Base-by-base conservation (phyloP, 116 monocot genomes). In the Dioscorea cayenensis region DNA sequence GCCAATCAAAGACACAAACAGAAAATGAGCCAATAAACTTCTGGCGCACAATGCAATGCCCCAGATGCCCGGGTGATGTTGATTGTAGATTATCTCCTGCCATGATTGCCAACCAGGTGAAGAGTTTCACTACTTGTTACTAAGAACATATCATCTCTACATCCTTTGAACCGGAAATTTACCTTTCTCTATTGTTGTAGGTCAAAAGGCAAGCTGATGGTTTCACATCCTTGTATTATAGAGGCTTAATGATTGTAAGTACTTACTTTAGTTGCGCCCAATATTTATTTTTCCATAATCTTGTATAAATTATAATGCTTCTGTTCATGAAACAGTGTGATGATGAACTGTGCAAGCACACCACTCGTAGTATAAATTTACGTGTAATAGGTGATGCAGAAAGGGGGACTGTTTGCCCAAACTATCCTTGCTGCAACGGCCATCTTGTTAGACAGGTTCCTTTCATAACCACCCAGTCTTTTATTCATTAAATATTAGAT, bases 41-140 rank as follows among this genome's bases (percentile, higher is more conserved):
- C 68, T 97, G 97, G 97, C 74, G 49, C 5, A 79, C 77, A 63
- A 88, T 90, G 76, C 73, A 79, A 51, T 97, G 93, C 77, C 65
- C 80, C 9, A 86, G 88, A 84, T 97, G 97, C 66, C 88, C 97
- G 17, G 82, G 80, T 70, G 81, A 79, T n/a, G n/a, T n/a, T 75
- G 88, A 90, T 18, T 73, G 84, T 60, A 81, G 72, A 74, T 79
- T 97, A 63, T 83, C 93, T 73, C 77, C 93, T 55, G 64, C 86
- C 35, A 83, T 90, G 81, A 71, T 97, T 50, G 88, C 86, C 29
- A 97, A 97, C 78, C 93, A 97, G 94, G 97, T 97, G 64, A 73
- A 67, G 8, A 61, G 36, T 20, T 18, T 14, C 4, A 4, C 52
- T 4, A 55, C 19, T 19, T 17, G 1, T 29, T 29, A 29, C 29